A percentile compares a stretch with the other conserved stretches of the same genome.
These are phyloP conservation scores for Gypsophila paniculata DNA, from an alignment of 179 eudicot genomes.

Conservation along the genomic window DNA sequence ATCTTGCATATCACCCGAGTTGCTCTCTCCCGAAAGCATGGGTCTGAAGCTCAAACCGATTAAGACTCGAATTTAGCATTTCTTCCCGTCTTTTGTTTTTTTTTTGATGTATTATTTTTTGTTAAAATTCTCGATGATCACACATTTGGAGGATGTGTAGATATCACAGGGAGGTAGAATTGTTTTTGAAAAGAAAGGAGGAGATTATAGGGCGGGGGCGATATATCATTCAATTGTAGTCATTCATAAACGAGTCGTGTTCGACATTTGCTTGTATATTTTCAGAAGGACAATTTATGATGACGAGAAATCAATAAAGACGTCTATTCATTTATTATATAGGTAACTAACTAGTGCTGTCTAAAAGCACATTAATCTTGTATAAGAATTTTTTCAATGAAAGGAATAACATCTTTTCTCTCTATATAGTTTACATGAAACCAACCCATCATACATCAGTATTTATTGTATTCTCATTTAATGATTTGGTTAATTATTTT, in stretches of 20 bases:
- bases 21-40: slow-evolving; percentile 97
- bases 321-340: too few species aligned
- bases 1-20: slow-evolving; percentile 78
- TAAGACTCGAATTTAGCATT: slow-evolving; percentile 56
- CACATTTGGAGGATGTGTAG: slow-evolving; percentile 28
- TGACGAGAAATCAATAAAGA: slow-evolving; percentile 31
- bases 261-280: slow-evolving; percentile 32
- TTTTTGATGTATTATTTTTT: slow-evolving; percentile 19
- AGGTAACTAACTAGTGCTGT: too few species aligned
- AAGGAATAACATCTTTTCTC: too few species aligned
- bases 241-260: slow-evolving; percentile 24
- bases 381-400: too few species aligned
- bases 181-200: slow-evolving; percentile 18
- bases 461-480: too few species aligned
- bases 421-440: too few species aligned
- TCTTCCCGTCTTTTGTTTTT: neutral
- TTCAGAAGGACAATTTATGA: slow-evolving; percentile 15
- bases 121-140: slow-evolving; percentile 18
- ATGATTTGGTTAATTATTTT: too few species aligned
- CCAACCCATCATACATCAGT: too few species aligned
- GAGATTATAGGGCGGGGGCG: slow-evolving; percentile 22
- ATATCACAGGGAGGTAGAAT: slow-evolving; percentile 26
- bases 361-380: too few species aligned
- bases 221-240: slow-evolving; percentile 38
- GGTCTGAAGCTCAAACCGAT: slow-evolving; percentile 91